These are phyloP conservation scores for Yamadazyma olivae DNA, from an alignment of 805 yeast genomes.

Conservation along the genomic window DNA sequence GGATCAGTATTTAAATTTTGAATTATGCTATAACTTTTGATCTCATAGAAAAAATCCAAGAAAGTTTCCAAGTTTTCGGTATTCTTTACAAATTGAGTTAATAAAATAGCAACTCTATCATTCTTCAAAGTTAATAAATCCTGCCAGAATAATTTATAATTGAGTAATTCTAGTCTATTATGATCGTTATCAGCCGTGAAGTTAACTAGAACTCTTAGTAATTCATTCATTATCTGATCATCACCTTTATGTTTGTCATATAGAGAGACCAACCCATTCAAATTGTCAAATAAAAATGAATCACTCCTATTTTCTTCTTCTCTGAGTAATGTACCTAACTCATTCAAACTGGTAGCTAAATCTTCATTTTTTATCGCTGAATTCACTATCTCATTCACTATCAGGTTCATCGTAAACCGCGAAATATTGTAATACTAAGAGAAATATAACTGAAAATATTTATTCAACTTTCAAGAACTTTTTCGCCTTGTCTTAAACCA, in stretches of 20 bases:
- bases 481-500: slow-evolving; percentile 72
- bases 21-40: slow-evolving; percentile 4
- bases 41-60: slow-evolving; percentile 12
- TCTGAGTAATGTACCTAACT: neutral
- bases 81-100: slow-evolving; percentile 30
- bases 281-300: neutral
- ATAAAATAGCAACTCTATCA: slow-evolving; percentile 19
- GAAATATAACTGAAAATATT: too few relatives aligned
- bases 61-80: slow-evolving; percentile 18
- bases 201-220: slow-evolving; percentile 31
- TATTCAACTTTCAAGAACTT: slow-evolving; percentile 54
- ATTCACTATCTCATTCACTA: too few relatives aligned
- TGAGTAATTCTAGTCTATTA: slow-evolving; percentile 15
- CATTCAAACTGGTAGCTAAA: neutral
- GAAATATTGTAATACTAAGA: too few relatives aligned
- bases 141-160: slow-evolving; percentile 18
- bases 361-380: too few relatives aligned
- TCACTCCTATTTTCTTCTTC: neutral
- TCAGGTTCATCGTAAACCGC: too few relatives aligned
- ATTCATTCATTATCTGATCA: slow-evolving; percentile 12
- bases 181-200: slow-evolving; percentile 31
- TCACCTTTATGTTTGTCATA: neutral
- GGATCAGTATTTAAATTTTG: neutral
- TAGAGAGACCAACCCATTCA: neutral
- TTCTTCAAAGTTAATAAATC: slow-evolving; percentile 1